Percentiles rank a stretch among this genome's conserved stretches.
These are phyloP conservation scores for Amylocystis lapponica DNA, from an alignment of 768 basidiomycete genomes.

Conservation along the genomic window DNA sequence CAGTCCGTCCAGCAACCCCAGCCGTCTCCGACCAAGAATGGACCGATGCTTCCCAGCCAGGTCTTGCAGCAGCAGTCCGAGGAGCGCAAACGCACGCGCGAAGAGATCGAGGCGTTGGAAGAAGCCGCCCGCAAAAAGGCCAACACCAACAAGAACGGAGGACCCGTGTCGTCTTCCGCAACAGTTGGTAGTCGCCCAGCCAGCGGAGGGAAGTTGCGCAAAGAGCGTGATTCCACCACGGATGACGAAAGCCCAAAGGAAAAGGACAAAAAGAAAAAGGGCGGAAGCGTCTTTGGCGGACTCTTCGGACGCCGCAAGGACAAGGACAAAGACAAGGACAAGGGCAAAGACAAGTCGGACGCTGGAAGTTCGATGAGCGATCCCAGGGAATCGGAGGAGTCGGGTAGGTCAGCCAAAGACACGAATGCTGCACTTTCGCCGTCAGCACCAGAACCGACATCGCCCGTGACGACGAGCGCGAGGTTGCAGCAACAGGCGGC, in stretches of 20 bases:
- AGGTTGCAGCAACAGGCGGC: constrained; percentile 55
- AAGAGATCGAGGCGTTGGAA: constrained; percentile 42
- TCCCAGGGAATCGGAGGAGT: constrained; percentile 54
- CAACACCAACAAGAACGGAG: constrained; percentile 16
- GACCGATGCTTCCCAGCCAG: constrained; percentile 32
- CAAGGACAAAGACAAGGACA: constrained; percentile 64
- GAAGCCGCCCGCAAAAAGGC: constrained; percentile 44
- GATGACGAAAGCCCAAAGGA: constrained; percentile 42
- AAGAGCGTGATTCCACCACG: constrained; percentile 34
- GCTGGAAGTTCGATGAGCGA: constrained; percentile 49
- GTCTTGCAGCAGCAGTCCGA: constrained; percentile 43
- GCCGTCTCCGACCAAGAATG: constrained; percentile 4
- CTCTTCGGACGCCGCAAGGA: constrained; percentile 77
- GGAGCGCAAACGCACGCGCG: constrained; percentile 46
- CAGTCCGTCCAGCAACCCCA: constrained; percentile 8
- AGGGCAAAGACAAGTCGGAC: constrained; percentile 46
- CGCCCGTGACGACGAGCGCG: constrained; percentile 48
- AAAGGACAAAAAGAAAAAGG: constrained; percentile 57
- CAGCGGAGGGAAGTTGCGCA: constrained; percentile 35
- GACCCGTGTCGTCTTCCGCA: constrained; percentile 3
- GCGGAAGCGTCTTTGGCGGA: constrained; percentile 65
- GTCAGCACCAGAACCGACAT: constrained; percentile 26
- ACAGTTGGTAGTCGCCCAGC: not conserved
- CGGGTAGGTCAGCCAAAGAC: constrained; percentile 45
- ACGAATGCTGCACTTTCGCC: constrained; percentile 22